phyloP scores from a whole-genome alignment of 2,329 filamentous ascomycete genomes.

The Cercospora beticola region DNA sequence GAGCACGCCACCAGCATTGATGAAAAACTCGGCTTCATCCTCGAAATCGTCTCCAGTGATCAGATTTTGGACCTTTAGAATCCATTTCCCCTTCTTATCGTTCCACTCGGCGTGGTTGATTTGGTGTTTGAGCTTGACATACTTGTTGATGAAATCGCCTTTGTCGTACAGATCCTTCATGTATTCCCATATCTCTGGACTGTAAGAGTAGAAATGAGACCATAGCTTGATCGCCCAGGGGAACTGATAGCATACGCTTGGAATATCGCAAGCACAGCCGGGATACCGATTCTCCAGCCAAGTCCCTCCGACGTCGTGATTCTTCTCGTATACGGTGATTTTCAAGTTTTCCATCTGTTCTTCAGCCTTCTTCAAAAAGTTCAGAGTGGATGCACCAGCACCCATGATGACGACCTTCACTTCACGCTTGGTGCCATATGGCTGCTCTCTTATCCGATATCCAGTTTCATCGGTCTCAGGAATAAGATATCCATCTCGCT shows the following conservation, averaged over 20 bases:
- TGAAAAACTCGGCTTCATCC: conserved; percentile 42
- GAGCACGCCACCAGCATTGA: conserved; percentile 47
- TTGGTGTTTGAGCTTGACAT: conserved; percentile 49
- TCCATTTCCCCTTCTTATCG: conserved; percentile 42
- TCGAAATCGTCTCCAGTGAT: conserved; percentile 37
- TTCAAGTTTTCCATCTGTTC: conserved; percentile 44
- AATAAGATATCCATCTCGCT: conserved; percentile 36
- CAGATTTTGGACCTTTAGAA: conserved; percentile 40
- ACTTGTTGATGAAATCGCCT: conserved; percentile 47
- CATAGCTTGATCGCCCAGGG: conserved; percentile 52
- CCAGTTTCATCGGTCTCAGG: conserved; percentile 43
- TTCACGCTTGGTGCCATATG: conserved; percentile 44
- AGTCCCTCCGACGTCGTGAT: conserved; percentile 40
- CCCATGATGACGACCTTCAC: conserved; percentile 47
- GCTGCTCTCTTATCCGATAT: conserved; percentile 46
- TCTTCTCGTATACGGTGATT: conserved; percentile 42
- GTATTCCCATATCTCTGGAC: conserved; percentile 52
- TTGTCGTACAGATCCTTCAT: conserved; percentile 48
- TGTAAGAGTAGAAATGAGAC: conserved; percentile 51
- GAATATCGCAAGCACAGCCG: conserved; percentile 49
- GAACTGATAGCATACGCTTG: conserved; percentile 52
- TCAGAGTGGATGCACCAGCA: conserved; percentile 44
- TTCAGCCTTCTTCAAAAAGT: conserved; percentile 47
- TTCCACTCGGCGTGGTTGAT: conserved; percentile 49
- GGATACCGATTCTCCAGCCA: conserved; percentile 41